Base-by-base conservation (phyloP, 345 rosid genomes). In the Moricandia arvensis region DNA sequence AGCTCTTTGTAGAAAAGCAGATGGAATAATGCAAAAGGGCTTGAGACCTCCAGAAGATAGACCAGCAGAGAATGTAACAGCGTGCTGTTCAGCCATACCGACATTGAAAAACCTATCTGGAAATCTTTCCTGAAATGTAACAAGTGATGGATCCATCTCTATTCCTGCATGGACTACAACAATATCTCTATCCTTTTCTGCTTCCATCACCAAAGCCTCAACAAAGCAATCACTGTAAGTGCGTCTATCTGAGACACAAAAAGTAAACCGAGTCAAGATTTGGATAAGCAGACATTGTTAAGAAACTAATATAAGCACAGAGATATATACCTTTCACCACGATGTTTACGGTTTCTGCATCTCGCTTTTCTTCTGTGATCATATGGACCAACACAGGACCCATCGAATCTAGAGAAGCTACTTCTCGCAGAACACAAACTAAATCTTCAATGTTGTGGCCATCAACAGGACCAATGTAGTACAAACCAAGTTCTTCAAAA, bases 41-140 rank as follows among this genome's bases (percentile, higher is more conserved):
- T 91, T 94, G 80, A 94, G 82, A 43, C 98, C 96, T 12, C 96
- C 97, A 60, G 96, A 89, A 15, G 96, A 81, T 73, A 94, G 85
- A 74, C 98, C 97, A 64, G 97, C 93, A n/a, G 97, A 86, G 85
- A 94, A 94, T 74, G 98, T 93, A 72, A 91, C 96, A 37, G 96
- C 96, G 58, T 91, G 97, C 73, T 94, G 97, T 72, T 94, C 98
- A 31, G 96, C 95, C 91, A 94, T 88, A 80, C 97, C 96, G 47
- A 91, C 91, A 75, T 90, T 93, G 27, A 94, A 94, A 81, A 78
- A 94, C 61, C 74, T 85, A 31, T 87, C 91, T 5, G 95, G 89
- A 59, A 90, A 91, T 66, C 83, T 87, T 74, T 89, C 90, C 68
- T 71, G 96, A 82, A 91, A 86, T 57, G 80, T 78, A 43, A 69